Conservation (phyloP, 2,329 filamentous ascomycete genomes). For the Microsporum canis region DNA sequence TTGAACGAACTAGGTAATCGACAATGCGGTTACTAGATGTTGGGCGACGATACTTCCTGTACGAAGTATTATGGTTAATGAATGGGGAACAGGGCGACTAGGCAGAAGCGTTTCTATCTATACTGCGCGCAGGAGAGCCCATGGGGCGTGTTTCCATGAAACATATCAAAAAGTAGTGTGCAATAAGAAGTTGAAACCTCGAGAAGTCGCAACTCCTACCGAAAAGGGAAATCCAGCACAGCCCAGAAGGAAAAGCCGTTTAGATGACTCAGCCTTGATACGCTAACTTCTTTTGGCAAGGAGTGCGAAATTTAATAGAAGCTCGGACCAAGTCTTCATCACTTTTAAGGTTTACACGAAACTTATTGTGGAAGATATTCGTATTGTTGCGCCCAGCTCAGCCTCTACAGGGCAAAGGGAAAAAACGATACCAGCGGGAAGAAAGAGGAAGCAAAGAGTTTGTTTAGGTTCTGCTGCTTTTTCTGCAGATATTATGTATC, state of each 20-base stretch:
- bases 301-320: neutral
- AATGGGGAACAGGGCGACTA: neutral
- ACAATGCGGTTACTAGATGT: neutral
- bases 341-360: neutral
- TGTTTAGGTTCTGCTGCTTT: neutral
- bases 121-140: neutral
- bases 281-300: neutral
- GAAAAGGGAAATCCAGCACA: neutral
- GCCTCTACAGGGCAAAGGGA: neutral
- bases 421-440: neutral
- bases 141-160: neutral
- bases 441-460: neutral
- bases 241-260: neutral
- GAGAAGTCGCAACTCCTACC: neutral
- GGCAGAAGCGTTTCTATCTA: neutral
- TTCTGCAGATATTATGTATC: neutral
- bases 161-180: neutral
- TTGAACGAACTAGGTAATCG: neutral
- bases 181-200: neutral
- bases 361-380: neutral
- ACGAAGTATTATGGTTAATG: neutral
- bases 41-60: neutral
- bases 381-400: neutral
- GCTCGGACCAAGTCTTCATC: neutral
- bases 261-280: neutral